Conservation (phyloP, 2,329 filamentous ascomycete species). For the Fusarium cyanostomum region DNA sequence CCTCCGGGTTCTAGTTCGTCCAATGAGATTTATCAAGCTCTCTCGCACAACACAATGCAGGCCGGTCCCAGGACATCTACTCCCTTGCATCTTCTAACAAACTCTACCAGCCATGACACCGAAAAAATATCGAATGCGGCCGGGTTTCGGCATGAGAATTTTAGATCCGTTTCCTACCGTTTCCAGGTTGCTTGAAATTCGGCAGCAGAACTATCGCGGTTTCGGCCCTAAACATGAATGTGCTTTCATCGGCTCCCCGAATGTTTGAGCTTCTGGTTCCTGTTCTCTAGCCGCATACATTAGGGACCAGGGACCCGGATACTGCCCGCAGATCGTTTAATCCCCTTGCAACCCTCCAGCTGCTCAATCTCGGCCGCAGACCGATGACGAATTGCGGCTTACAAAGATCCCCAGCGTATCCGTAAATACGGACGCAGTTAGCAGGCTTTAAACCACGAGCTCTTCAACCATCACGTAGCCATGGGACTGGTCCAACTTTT, state of each 20-base stretch:
- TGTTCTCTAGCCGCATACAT: slow-evolving; percentile 36
- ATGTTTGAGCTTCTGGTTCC: slow-evolving; percentile 27
- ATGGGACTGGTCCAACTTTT: slow-evolving; percentile 21
- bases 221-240: background rate
- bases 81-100: background rate
- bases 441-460: slow-evolving; percentile 12
- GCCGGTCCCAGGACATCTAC: background rate
- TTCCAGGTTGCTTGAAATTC: background rate
- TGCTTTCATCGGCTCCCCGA: slow-evolving; percentile 3
- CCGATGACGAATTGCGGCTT: slow-evolving; percentile 38
- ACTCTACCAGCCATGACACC: background rate
- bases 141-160: background rate
- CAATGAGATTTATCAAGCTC: slow-evolving; percentile 14
- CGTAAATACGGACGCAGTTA: background rate
- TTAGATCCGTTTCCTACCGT: background rate
- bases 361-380: slow-evolving; percentile 24
- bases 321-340: slow-evolving; percentile 43
- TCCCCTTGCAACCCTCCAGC: slow-evolving; percentile 34
- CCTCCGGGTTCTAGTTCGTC: slow-evolving; percentile 8
- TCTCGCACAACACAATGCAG: slow-evolving; percentile 12
- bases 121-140: background rate
- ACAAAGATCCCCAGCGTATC: slow-evolving; percentile 1
- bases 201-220: background rate
- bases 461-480: background rate
- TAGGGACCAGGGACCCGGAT: slow-evolving; percentile 38